These are phyloP conservation scores for Hyphopichia fennica DNA, from an alignment of 1,139 yeast species.

Conservation along the genomic window DNA sequence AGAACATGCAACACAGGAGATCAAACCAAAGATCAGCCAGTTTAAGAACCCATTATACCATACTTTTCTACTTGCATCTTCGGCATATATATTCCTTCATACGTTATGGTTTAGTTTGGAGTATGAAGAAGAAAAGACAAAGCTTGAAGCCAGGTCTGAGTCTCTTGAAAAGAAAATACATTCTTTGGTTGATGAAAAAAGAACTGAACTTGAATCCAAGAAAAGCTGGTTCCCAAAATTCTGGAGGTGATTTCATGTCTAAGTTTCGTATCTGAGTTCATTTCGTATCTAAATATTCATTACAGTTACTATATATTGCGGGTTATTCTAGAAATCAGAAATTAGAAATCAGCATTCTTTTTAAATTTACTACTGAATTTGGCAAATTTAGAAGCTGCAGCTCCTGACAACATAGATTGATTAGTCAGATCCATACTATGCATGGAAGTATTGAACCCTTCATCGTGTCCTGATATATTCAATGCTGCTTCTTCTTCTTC, in stretches of 20 bases:
- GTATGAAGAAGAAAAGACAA: constrained; percentile 27
- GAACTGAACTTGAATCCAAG: constrained; percentile 14
- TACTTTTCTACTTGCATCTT: constrained; percentile 41
- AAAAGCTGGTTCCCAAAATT: constrained; percentile 2
- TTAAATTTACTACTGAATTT: constrained; percentile 40
- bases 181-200: constrained; percentile 28
- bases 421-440: constrained; percentile 17
- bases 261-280: not conserved
- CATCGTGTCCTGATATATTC: constrained; percentile 13
- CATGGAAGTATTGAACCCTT: constrained; percentile 17
- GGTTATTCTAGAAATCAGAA: not conserved
- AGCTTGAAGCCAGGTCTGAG: constrained; percentile 22
- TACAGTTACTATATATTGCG: not conserved
- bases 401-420: constrained; percentile 25
- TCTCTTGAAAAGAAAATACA: constrained; percentile 34
- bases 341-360: constrained; percentile 13
- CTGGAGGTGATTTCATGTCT: not conserved
- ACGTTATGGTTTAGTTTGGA: constrained; percentile 34
- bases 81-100: constrained; percentile 39
- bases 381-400: constrained; percentile 42
- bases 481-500: constrained; percentile 13
- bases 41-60: constrained; percentile 41
- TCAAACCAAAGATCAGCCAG: constrained; percentile 37
- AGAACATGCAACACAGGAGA: not conserved
- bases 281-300: not conserved